A percentile compares a stretch with the other conserved stretches of the same genome.
Conservation (phyloP, 768 basidiomycete species). For the Suillus discolor region DNA sequence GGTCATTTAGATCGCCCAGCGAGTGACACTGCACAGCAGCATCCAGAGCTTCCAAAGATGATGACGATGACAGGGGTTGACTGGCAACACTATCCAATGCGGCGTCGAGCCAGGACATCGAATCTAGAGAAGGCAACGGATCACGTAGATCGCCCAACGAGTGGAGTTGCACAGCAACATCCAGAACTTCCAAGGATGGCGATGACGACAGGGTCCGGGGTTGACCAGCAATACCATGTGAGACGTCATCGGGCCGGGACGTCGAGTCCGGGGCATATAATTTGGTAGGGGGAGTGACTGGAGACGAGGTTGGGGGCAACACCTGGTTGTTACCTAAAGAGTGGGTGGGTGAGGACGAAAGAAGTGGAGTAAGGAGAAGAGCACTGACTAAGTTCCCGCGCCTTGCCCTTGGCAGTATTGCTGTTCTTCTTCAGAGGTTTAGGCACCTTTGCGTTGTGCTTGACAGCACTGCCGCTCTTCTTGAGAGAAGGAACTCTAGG, state of each 20-base stretch:
- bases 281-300: neutral
- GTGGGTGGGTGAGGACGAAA: neutral
- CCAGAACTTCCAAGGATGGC: neutral
- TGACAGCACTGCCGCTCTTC: neutral
- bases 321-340: constrained; percentile 1
- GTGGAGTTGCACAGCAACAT: neutral
- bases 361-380: neutral
- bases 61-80: neutral
- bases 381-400: neutral
- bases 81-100: neutral
- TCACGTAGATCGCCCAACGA: neutral
- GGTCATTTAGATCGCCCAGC: neutral
- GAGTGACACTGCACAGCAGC: neutral
- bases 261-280: neutral
- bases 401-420: neutral
- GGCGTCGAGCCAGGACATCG: neutral
- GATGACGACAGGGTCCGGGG: neutral
- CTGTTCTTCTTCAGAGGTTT: neutral
- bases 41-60: neutral
- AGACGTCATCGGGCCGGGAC: neutral
- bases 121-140: neutral
- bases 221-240: neutral
- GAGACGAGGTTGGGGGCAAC: neutral
- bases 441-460: neutral
- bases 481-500: neutral